phyloP scores from a whole-genome alignment of 345 rosid species.

The Capsella bursapastoris region DNA sequence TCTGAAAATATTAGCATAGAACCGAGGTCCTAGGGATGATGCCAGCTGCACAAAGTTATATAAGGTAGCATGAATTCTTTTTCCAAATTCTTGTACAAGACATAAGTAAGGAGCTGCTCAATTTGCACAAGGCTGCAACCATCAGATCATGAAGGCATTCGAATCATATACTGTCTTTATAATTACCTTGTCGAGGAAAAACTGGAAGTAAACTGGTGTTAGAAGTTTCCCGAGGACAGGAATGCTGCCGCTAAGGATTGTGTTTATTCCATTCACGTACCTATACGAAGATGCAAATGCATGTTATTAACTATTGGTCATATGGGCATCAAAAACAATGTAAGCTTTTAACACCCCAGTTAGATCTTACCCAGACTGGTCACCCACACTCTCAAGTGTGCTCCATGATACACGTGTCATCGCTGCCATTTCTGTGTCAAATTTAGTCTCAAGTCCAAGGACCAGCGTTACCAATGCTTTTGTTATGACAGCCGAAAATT shows the following conservation, averaged over 20 bases:
- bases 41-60: slow-evolving; percentile 71
- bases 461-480: slow-evolving; percentile 88
- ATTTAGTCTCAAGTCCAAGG: slow-evolving; percentile 92
- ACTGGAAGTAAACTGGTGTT: slow-evolving; percentile 48
- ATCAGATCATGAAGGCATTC: slow-evolving; percentile 47
- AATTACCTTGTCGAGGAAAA: slow-evolving; percentile 45
- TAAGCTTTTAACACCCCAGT: slow-evolving; percentile 16
- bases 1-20: slow-evolving; percentile 91
- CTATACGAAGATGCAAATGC: slow-evolving; percentile 54
- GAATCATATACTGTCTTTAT: slow-evolving; percentile 49
- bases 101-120: slow-evolving; percentile 47
- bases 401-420: slow-evolving; percentile 98
- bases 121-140: slow-evolving; percentile 1
- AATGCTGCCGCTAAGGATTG: slow-evolving; percentile 43
- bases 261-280: slow-evolving; percentile 42
- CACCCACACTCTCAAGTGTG: slow-evolving; percentile 97
- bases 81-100: not conserved
- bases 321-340: slow-evolving; percentile 7
- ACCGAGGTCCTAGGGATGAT: slow-evolving; percentile 96
- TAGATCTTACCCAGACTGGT: slow-evolving; percentile 81
- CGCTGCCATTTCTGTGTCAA: slow-evolving; percentile 93
- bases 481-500: slow-evolving; percentile 92
- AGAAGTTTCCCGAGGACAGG: slow-evolving; percentile 44
- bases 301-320: slow-evolving; percentile 29
- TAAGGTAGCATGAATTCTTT: not conserved